Conservation (phyloP, 2,329 filamentous ascomycete genomes). For the Pseudogymnoascus sp. region DNA sequence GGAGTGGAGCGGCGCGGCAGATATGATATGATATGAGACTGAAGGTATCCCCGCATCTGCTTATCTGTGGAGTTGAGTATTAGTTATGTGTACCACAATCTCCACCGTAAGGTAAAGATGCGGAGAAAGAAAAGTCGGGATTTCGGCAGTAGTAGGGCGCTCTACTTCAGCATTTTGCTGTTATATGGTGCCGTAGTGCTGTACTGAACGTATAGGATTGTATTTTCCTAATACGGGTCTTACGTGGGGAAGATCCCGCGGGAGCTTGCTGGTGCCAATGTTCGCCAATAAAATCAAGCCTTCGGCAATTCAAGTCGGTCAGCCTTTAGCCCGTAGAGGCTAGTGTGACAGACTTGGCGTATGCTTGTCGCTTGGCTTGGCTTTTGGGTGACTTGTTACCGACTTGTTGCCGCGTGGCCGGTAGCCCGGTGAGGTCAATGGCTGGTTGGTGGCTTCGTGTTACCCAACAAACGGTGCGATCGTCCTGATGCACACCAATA, state of each 20-base stretch:
- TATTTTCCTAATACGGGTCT: background rate
- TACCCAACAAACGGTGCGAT: background rate
- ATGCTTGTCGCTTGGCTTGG: background rate
- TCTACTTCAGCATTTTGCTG: background rate
- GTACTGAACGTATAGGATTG: background rate
- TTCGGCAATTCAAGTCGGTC: background rate
- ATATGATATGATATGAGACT: conserved; percentile 2
- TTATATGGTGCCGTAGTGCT: background rate
- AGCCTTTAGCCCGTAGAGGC: background rate
- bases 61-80: background rate
- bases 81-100: background rate
- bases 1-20: background rate
- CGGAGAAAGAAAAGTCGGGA: background rate
- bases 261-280: background rate
- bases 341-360: background rate
- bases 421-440: background rate
- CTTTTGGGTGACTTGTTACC: too few relatives aligned
- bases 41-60: background rate
- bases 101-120: background rate
- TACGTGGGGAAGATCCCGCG: background rate
- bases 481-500: background rate
- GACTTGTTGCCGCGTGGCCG: too few relatives aligned
- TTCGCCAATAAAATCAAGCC: background rate
- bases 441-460: background rate
- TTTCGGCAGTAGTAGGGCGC: background rate